Base-by-base conservation (phyloP, 2,329 filamentous ascomycete genomes). In the Gaeumannomyces sp. region DNA sequence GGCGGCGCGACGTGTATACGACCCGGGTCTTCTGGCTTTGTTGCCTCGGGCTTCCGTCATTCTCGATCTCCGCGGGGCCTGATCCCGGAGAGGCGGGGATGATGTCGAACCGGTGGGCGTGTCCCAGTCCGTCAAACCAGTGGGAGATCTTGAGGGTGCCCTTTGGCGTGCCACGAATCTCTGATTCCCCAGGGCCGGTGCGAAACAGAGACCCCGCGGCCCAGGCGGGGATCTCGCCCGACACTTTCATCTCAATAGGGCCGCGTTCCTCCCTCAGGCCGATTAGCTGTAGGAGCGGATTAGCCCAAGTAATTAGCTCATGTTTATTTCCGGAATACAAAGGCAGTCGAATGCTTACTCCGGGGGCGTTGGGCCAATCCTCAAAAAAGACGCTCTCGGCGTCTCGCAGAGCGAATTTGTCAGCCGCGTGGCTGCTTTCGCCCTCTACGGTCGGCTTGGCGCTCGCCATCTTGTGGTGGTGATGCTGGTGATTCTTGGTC, bases 121-220 rank as follows among this genome's bases (percentile, higher is more conserved):
- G 85, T 3, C 86, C 83, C 66, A 92, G 86, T 7, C 89, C 89
- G 72, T 95, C 92, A 69, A 95, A 95, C 91, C 91, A 95, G 73
- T 95, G 91, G 1, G 81, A 84, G 16, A 88, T 80, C 38, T 81
- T 78, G 70, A 88, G 87, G 0, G 80, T 84, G n/a, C 86, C 85
- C 4, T 80, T 79, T 2, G 83, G 75, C 0, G 85, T 86, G 59
- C 77, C 73, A n/a, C 87, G 79, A 3, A 92, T 76, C 53, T 83
- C 82, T 73, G 83, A 85, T 33, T 84, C 81, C 1, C 90, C 89
- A 0, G 90, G 90, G 0, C 92, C 91, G 0, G 89, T 93, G 29
- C 91, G 84, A 74, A 89, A 94, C 0, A 95, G 80, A 1, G 84
- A 80, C 1, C 92, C 92, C 2, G 89, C 86, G 4, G 86, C 86